These are phyloP conservation scores for Haplosporangium gracile DNA, from an alignment of 192 early-diverging fungal genomes.

Conservation along the genomic window DNA sequence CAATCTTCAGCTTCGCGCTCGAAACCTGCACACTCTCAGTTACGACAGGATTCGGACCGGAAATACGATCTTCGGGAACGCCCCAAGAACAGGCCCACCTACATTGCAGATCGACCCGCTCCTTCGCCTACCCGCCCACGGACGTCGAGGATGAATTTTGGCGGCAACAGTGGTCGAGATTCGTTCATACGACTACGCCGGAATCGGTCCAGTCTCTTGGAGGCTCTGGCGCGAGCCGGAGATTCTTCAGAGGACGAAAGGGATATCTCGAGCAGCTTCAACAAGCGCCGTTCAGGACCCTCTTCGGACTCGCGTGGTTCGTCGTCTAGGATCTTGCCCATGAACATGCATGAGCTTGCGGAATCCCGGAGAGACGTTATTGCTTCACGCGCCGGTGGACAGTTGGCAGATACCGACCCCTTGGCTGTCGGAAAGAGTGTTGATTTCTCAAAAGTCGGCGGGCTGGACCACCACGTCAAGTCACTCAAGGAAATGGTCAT, in stretches of 20 bases:
- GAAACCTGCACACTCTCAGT: neutral
- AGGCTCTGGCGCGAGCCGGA: slow-evolving; percentile 33
- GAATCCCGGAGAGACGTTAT: slow-evolving; percentile 50
- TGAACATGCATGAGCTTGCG: slow-evolving; percentile 50
- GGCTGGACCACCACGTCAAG: slow-evolving; percentile 67
- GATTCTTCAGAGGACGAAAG: slow-evolving; percentile 44
- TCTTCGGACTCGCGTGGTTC: slow-evolving; percentile 30
- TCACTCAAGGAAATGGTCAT: slow-evolving; percentile 85
- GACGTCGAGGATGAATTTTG: slow-evolving; percentile 27
- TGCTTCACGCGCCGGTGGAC: slow-evolving; percentile 25
- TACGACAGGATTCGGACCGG: slow-evolving; percentile 35
- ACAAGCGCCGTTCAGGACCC: slow-evolving; percentile 29
- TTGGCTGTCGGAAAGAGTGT: slow-evolving; percentile 47
- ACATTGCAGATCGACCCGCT: slow-evolving; percentile 40
- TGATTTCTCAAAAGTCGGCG: slow-evolving; percentile 63
- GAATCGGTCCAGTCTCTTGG: slow-evolving; percentile 29
- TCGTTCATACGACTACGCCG: slow-evolving; percentile 25
- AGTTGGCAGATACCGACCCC: slow-evolving; percentile 42
- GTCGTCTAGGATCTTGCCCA: slow-evolving; percentile 45
- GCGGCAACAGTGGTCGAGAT: slow-evolving; percentile 16
- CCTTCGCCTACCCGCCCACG: slow-evolving; percentile 40
- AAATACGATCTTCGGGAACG: slow-evolving; percentile 51
- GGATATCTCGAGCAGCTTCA: slow-evolving; percentile 10
- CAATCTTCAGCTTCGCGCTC: slow-evolving; percentile 10
- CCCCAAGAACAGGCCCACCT: slow-evolving; percentile 48